phyloP scores from a whole-genome alignment of 257 asterid genomes.

The Nicotiana noctiflora region DNA sequence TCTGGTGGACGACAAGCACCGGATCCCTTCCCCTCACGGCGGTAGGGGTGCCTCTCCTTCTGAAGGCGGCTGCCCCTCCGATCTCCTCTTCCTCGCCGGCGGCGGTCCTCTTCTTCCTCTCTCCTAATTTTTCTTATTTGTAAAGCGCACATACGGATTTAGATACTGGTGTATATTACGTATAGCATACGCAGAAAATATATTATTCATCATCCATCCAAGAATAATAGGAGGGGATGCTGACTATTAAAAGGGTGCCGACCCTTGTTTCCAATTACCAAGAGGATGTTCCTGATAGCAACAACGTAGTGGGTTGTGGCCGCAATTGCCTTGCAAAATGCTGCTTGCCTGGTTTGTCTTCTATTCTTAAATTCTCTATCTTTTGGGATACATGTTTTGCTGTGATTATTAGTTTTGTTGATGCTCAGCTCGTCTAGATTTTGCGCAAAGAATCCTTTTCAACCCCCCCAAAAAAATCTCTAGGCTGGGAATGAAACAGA shows the following conservation, averaged over 20 bases:
- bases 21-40: conserved; percentile 69
- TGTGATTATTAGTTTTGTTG: not conserved
- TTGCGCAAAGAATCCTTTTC: too few relatives aligned
- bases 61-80: conserved; percentile 79
- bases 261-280: conserved; percentile 63
- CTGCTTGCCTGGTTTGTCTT: conserved; percentile 59
- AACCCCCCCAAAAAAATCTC: too few relatives aligned
- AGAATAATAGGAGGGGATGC: conserved; percentile 22
- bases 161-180: too few relatives aligned
- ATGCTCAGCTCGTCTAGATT: not conserved
- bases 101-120: conserved; percentile 30
- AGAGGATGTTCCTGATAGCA: conserved; percentile 35
- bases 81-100: conserved; percentile 65
- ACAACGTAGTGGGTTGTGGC: conserved; percentile 36
- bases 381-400: not conserved
- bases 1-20: conserved; percentile 45
- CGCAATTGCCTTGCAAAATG: conserved; percentile 62
- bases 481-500: not conserved
- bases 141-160: not conserved
- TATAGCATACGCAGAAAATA: not conserved
- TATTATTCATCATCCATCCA: not conserved
- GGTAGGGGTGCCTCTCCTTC: conserved; percentile 79
- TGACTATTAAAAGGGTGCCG: conserved; percentile 70
- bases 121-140: not conserved
- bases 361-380: not conserved